Evolutionary conservation across 169 alveolate species (phyloP).

Genomic region (Plasmodium sp.): DNA sequence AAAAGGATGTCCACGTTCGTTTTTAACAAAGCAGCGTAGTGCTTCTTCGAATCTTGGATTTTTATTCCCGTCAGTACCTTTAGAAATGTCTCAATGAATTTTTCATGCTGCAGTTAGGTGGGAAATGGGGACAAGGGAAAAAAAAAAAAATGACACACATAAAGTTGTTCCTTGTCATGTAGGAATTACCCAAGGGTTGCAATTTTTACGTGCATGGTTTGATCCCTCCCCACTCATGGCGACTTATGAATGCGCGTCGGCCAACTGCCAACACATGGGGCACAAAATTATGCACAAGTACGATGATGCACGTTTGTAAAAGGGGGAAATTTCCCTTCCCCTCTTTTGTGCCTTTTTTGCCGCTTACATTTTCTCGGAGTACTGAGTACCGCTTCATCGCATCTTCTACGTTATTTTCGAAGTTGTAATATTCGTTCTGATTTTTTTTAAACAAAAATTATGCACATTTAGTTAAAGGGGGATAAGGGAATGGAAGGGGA

Average conservation of each 20-base stretch:
- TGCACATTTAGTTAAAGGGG: neutral
- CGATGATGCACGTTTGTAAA: neutral
- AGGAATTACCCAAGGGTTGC: neutral
- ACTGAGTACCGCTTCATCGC: conserved; percentile 15
- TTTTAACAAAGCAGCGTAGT: conserved; percentile 54
- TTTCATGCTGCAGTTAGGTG: conserved; percentile 41
- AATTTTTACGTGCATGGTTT: neutral
- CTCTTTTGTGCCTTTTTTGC: neutral
- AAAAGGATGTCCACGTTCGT: conserved; percentile 50
- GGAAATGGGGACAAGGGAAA: neutral
- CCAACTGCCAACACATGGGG: neutral
- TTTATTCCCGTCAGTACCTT: conserved; percentile 52
- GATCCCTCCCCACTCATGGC: neutral
- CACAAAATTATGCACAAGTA: neutral
- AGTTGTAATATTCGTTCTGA: conserved; percentile 53
- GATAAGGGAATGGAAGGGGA: neutral
- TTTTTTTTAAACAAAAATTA: neutral
- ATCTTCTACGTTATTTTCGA: conserved; percentile 30
- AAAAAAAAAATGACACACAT: neutral
- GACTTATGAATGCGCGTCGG: neutral
- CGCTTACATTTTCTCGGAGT: conserved; percentile 57
- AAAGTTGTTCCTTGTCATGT: neutral
- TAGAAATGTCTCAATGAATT: conserved; percentile 62
- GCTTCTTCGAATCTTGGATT: conserved; percentile 58
- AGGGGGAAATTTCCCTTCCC: neutral